phyloP scores from a whole-genome alignment of 768 basidiomycete species.

The Tremella yokohamensis region DNA sequence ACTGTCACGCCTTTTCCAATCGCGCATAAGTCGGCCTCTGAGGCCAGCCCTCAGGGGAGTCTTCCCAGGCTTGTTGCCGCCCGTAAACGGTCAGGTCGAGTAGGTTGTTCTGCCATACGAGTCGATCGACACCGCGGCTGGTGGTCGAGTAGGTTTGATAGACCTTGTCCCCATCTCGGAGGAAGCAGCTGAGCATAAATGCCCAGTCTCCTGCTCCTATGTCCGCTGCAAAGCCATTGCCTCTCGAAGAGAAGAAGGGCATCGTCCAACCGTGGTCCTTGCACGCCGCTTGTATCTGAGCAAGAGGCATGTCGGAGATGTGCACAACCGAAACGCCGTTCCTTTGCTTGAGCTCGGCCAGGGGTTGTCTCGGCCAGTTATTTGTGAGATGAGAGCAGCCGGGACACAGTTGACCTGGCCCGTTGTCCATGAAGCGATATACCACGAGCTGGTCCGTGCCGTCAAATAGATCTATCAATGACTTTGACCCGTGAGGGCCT shows the following conservation, averaged over 20 bases:
- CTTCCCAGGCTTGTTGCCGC: not conserved
- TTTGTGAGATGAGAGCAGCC: not conserved
- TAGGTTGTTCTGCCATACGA: not conserved
- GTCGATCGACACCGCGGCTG: not conserved
- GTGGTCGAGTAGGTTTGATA: slow-evolving; percentile 1
- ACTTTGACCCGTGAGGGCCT: not conserved
- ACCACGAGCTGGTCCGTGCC: not conserved
- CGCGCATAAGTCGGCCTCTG: not conserved
- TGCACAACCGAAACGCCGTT: not conserved
- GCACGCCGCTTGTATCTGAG: not conserved
- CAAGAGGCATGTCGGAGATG: not conserved
- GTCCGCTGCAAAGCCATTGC: no score
- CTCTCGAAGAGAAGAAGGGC: no score
- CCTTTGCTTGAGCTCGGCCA: not conserved
- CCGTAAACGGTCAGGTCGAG: not conserved
- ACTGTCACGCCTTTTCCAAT: no score
- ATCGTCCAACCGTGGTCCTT: no score
- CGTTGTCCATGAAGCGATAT: not conserved
- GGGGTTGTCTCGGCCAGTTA: not conserved
- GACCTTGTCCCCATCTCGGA: not conserved
- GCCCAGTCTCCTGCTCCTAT: no score
- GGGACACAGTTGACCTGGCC: not conserved
- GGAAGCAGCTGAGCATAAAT: not conserved
- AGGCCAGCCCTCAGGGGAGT: not conserved
- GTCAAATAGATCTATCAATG: not conserved